Base-by-base conservation (phyloP, 306 rosid species). In the Carpinus viminea region DNA sequence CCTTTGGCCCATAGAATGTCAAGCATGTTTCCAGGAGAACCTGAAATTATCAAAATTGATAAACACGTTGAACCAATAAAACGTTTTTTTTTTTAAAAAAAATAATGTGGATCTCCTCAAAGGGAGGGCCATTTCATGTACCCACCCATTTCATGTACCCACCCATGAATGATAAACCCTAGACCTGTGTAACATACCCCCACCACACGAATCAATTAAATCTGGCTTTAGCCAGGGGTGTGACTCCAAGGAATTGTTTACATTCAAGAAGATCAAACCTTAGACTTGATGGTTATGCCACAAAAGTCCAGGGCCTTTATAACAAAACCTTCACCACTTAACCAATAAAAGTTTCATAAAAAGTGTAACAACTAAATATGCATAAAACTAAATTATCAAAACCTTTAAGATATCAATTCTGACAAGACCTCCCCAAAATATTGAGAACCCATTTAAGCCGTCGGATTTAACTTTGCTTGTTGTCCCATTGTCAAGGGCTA, bases 401-500 rank as follows among this genome's bases (percentile, higher is more conserved):
- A 92, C 98, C 98, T 94, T 89, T 74, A 88, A 79, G 85, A 94
- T 78, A 73, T 94, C 98, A 79, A 94, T 83, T 90, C 98, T 94
- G 81, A 87, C 98, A 76, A 94, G 97, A 64, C 97, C 98, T 70
- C 97, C 97, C 96, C 98, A 94, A 75, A 94, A 94, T 81, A 94
- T 79, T 10, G 97, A 80, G 84, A 85, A 84, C 71, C 88, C 91
- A 83, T 84, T 88, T 87, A 92, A 85, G 80, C 84, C 86, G 71
- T 70, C 82, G 79, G 78, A 62, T 70, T 41, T 34, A 36, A 72
- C 75, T 64, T 83, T 52, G 79, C 72, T 86, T 76, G 81, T 76
- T 24, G 68, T 76, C 41, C 55, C 87, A 74, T 79, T 68, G 68
- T 79, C 88, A 16, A 75, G 75, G 57, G 73, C 16, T 45, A 84